Percentiles rank a stretch among this genome's conserved stretches.
Conservation (phyloP, 805 yeast species). For the Starmerella tilneyi region DNA sequence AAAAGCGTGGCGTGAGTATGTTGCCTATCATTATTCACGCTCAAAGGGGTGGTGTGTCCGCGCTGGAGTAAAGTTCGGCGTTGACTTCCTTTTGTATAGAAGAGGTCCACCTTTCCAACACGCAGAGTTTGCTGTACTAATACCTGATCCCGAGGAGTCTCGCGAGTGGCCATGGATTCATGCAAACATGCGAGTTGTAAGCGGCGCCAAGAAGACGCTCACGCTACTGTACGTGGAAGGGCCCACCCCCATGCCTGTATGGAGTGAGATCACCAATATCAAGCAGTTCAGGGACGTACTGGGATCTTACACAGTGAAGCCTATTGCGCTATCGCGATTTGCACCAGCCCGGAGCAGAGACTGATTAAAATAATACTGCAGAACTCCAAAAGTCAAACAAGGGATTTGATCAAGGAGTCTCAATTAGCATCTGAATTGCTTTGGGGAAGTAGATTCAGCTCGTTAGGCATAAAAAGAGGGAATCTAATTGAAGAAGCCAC, state of each 20-base stretch:
- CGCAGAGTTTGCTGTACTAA: conserved; percentile 69
- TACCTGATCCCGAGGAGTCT: conserved; percentile 36
- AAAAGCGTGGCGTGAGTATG: conserved; percentile 41
- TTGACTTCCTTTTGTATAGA: conserved; percentile 71
- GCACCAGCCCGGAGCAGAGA: conserved; percentile 76
- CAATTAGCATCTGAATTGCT: no score
- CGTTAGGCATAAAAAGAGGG: no score
- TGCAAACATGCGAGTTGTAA: conserved; percentile 65
- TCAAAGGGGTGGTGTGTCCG: conserved; percentile 92
- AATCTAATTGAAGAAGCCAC: no score
- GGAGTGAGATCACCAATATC: conserved; percentile 19
- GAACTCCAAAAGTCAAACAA: no score
- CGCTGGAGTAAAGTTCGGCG: conserved; percentile 84
- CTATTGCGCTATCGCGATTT: conserved; percentile 71
- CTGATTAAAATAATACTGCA: no score
- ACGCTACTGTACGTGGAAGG: conserved; percentile 56
- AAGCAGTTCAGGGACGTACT: conserved; percentile 33
- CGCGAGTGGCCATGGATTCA: conserved; percentile 53
- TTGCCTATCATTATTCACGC: conserved; percentile 75
- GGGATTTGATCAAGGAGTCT: no score
- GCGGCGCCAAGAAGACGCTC: conserved; percentile 74
- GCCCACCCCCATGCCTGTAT: conserved; percentile 33
- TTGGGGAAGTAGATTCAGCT: no score
- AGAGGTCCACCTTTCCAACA: conserved; percentile 94
- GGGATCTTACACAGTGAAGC: conserved; percentile 44